phyloP scores from a whole-genome alignment of 2,329 filamentous ascomycete species.

The Colletotrichum sp. region DNA sequence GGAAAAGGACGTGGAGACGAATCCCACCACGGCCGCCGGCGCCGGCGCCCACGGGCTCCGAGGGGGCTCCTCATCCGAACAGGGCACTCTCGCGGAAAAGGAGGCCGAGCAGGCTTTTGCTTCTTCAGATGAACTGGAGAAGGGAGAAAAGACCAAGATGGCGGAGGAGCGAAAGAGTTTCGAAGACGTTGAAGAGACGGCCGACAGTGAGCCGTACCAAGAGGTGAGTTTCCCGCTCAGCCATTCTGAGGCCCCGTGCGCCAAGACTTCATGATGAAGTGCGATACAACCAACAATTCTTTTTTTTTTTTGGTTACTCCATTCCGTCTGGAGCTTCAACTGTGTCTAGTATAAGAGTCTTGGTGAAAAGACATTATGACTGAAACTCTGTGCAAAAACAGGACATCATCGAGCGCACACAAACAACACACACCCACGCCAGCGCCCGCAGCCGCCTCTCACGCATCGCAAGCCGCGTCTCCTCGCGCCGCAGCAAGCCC shows the following conservation, averaged over 20 bases:
- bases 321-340: neutral
- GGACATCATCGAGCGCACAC: neutral
- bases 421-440: slow-evolving; percentile 2
- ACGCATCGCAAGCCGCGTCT: slow-evolving; percentile 26
- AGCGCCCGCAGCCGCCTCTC: slow-evolving; percentile 30
- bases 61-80: neutral
- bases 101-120: neutral
- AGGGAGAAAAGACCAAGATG: neutral
- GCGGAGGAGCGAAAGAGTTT: slow-evolving; percentile 15
- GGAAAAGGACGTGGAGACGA: slow-evolving; percentile 10
- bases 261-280: neutral
- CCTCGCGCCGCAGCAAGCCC: slow-evolving; percentile 24
- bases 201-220: slow-evolving; percentile 15
- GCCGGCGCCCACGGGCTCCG: slow-evolving; percentile 7
- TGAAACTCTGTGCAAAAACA: neutral
- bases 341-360: neutral
- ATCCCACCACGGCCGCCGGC: neutral
- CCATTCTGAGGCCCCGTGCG: neutral
- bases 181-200: slow-evolving; percentile 12
- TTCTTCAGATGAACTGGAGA: neutral
- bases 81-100: slow-evolving; percentile 3
- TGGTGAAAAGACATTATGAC: neutral
- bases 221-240: neutral
- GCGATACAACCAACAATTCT: neutral
- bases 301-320: neutral